Conservation (phyloP, 176 grass and related monocot genomes). For the Eragrostis nindensis region DNA sequence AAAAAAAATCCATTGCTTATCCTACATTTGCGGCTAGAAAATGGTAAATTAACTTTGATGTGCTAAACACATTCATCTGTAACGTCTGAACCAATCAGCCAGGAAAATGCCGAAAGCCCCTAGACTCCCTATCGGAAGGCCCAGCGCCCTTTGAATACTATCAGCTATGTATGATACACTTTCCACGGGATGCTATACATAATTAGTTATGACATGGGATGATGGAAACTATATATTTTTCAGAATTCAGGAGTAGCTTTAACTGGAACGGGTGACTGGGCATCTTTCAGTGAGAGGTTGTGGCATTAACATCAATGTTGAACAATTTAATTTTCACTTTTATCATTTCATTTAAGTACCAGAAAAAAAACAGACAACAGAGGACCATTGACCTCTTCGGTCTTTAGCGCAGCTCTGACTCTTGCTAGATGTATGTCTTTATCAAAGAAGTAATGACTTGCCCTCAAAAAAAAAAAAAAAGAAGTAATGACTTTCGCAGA, state of each 20-base stretch:
- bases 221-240: not conserved
- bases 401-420: slow-evolving; percentile 11
- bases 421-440: not conserved
- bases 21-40: not conserved
- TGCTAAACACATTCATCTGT: not conserved
- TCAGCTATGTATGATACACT: slow-evolving; percentile 16
- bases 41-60: slow-evolving; percentile 26
- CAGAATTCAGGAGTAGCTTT: not conserved
- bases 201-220: not conserved
- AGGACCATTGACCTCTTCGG: slow-evolving; percentile 8
- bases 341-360: not conserved
- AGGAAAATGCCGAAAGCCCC: slow-evolving; percentile 10
- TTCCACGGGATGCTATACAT: not conserved
- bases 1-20: too few relatives aligned
- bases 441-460: slow-evolving; percentile 11
- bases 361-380: not conserved
- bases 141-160: slow-evolving; percentile 2
- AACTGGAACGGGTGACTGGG: not conserved
- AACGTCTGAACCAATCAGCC: not conserved
- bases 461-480: too few relatives aligned
- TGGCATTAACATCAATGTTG: not conserved
- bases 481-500: too few relatives aligned
- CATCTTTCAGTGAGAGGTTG: slow-evolving; percentile 27
- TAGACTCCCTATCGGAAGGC: not conserved
- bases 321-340: slow-evolving; percentile 1